A percentile compares a stretch with the other conserved stretches of the same genome.
These are phyloP conservation scores for Apiospora marii DNA, from an alignment of 2,329 filamentous ascomycete genomes.

Conservation along the genomic window DNA sequence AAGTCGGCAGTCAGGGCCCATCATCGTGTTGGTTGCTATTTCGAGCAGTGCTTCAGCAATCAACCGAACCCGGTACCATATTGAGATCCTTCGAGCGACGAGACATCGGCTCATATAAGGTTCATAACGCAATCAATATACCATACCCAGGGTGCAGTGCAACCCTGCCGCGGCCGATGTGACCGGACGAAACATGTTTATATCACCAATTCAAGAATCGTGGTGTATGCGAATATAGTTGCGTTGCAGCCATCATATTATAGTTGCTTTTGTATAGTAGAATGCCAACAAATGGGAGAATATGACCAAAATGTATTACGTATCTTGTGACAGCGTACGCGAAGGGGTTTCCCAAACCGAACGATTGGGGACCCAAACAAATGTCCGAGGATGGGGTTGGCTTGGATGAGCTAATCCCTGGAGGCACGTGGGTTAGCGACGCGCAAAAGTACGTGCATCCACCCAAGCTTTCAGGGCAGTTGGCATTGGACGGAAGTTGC, in stretches of 20 bases:
- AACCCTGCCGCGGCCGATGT: background rate
- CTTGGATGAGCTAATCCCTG: background rate
- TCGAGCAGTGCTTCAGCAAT: background rate
- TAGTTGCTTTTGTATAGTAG: background rate
- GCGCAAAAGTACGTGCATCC: background rate
- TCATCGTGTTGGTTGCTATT: background rate
- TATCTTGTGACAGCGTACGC: background rate
- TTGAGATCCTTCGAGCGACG: background rate
- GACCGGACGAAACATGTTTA: conserved; percentile 3
- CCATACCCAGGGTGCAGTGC: background rate
- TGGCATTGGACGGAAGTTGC: background rate
- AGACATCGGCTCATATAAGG: background rate
- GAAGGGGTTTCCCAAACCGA: background rate
- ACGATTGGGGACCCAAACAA: background rate
- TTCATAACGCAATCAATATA: conserved; percentile 7
- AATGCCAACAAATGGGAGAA: background rate
- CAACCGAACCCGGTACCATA: background rate
- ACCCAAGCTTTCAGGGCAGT: conserved; percentile 3
- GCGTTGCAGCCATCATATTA: background rate
- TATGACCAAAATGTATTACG: background rate
- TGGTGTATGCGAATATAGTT: background rate
- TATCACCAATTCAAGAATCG: background rate
- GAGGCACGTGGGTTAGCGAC: conserved; percentile 1
- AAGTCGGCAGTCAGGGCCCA: background rate
- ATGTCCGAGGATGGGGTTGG: conserved; percentile 16